phyloP scores from a whole-genome alignment of 139 green algal species.

The Astrephomene gubernaculifera region DNA sequence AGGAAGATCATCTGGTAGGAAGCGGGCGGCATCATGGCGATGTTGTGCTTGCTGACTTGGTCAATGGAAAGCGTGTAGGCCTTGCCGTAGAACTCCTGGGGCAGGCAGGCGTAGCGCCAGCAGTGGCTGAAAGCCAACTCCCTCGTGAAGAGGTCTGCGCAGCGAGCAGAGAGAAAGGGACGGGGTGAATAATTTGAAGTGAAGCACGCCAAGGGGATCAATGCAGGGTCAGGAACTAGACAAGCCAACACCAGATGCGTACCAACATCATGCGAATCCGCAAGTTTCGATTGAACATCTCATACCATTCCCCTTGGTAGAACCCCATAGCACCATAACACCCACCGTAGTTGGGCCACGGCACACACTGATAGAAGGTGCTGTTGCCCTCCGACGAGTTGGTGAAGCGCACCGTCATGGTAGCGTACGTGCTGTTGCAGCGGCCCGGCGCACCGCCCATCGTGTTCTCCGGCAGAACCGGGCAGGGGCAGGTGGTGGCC shows the following conservation, averaged over 20 bases:
- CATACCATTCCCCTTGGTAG: too few relatives aligned
- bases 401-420: neutral
- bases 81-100: neutral
- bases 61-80: constrained; percentile 26
- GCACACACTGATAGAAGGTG: neutral
- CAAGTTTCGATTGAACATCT: too few relatives aligned
- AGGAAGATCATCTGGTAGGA: neutral
- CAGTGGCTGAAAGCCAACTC: constrained; percentile 33
- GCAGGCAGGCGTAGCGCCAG: constrained; percentile 31
- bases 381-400: neutral
- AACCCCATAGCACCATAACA: too few relatives aligned
- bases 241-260: too few relatives aligned
- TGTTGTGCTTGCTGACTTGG: constrained; percentile 44
- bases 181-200: too few relatives aligned
- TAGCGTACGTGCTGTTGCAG: constrained; percentile 42
- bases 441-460: neutral
- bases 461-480: constrained; percentile 9
- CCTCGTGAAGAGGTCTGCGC: neutral
- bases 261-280: too few relatives aligned
- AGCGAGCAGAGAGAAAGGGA: neutral
- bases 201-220: too few relatives aligned
- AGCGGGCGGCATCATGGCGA: constrained; percentile 14
- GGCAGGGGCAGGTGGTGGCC: constrained; percentile 22
- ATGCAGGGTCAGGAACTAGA: too few relatives aligned
- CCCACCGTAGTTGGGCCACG: constrained; percentile 37